These are phyloP conservation scores for Dendrobium chrysotoxum DNA, from an alignment of 106 monocot species.

Conservation along the genomic window DNA sequence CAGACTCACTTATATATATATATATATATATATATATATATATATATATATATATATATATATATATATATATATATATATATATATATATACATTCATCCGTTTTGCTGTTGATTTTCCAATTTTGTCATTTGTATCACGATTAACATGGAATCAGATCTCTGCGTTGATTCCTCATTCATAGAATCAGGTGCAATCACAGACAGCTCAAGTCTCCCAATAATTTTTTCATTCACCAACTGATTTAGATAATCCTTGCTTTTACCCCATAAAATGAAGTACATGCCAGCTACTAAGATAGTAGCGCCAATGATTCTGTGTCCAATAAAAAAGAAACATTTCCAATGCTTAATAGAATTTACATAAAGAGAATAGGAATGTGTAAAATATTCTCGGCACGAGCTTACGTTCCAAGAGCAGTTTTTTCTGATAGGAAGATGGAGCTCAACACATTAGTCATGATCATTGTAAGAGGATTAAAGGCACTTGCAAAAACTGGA, in stretches of 20 bases:
- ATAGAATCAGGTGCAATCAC: background rate
- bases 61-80: too few relatives aligned
- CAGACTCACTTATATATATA: too few relatives aligned
- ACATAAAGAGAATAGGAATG: background rate
- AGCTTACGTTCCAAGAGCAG: background rate
- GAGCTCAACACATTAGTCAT: background rate
- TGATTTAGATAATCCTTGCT: background rate
- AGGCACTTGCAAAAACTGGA: conserved; percentile 3
- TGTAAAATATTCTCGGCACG: background rate
- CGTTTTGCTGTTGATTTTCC: background rate
- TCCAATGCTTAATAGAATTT: background rate
- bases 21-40: background rate
- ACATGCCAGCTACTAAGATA: background rate
- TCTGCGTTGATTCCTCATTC: background rate
- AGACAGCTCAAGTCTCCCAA: background rate
- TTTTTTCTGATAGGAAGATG: background rate
- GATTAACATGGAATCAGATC: background rate
- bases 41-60: background rate
- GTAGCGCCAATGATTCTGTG: background rate
- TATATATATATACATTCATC: too few relatives aligned
- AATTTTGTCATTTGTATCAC: background rate
- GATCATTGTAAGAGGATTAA: background rate
- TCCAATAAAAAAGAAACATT: background rate
- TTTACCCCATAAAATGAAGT: conserved; percentile 2
- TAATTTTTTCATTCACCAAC: background rate